Evolutionary conservation across 768 basidiomycete genomes (phyloP), one percentile per base, ranked within the genome.

Genomic region (Gyrodon lividus): DNA sequence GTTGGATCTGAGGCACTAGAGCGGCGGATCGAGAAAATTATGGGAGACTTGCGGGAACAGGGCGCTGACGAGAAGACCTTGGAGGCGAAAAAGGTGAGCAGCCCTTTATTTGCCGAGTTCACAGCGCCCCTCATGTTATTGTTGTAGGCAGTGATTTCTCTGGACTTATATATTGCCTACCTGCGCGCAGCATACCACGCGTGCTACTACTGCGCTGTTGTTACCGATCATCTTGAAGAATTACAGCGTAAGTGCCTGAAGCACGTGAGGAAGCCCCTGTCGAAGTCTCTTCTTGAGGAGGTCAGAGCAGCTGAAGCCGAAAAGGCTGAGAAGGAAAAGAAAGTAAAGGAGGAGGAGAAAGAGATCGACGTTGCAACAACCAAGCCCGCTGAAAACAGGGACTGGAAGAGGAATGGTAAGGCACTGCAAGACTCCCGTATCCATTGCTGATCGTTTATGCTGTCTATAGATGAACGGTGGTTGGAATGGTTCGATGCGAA

Each of bases 181-280:
- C 76, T 99, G 65, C 91, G 97, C 60, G 80, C 84, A 67, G 95
- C 90, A 48, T 94, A 88, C 72, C 81, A 92, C 80, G 86, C 91
- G 65, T 97, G 97, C 82, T 99, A 96, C 74, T 99, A 99, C 74
- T 99, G 97, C 78, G 86, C 88, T 62, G 85, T 92, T 67, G 82
- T 91, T 60, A 88, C 86, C 68, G 88, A 96, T 74, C 93, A 93
- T 75, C 73, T 89, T 70, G 97, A 99, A 74, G 93, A 97, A 77
- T 79, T 99, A 63, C 87, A 93, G 71, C 83, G 92, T 67, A 92
- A 93, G 74, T 98, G 96, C 78, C 76, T 97, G 61, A 85, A 85
- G 74, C 97, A 99, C 74, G 77, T 89, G 57, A 82, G 96, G 72
- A 87, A 85, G 68, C 82, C 89, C 35, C 64, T 86, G 62, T 79